Base-by-base conservation (phyloP, 148 eudicot genomes). In the Rhododendron molle region DNA sequence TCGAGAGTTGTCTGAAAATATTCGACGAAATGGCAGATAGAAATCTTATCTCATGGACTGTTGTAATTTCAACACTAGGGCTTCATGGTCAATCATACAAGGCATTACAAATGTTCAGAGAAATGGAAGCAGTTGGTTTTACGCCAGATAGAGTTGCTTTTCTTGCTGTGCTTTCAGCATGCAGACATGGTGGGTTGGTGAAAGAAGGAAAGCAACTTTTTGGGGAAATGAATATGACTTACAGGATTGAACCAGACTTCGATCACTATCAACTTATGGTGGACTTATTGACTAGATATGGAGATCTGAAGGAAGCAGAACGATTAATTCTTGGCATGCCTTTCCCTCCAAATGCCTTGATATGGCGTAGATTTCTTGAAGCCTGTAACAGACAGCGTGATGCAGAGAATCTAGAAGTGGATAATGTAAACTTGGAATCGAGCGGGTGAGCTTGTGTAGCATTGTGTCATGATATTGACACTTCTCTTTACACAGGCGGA, bases 221-320 rank as follows among this genome's bases (percentile, higher is more conserved):
- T 90, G 49, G 83, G 44, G 84, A 81, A 69, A 94, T 94, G 96
- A 89, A 90, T 83, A 60, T 38, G 9, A 82, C 47, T 78, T 96
- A 87, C 60, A 89, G 89, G 76, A 79, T 93, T 81, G 92, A 94
- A 87, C 95, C 95, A 79, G 88, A 87, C 47, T 90, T 91, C 89
- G 96, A 93, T 88, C 98, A 95, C 86, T 95, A 94, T 91, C 88
- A 85, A 72, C 83, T 91, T 65, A 85, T 89, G 18, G 93, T 96
- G 83, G 94, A 96, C 85, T 84, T 96, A 21, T 83, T 95, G 81
- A 89, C 98, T 34, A 90, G 93, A 85, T 71, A 91, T 88, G 96
- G 95, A 38, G 86, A 89, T 90, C 83, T 94, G n/a, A 93, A 88
- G 83, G 94, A 93, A 87, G 94, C 98, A 32, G 92, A 96, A 83